These are phyloP conservation scores for Paragyromitra xinjiangensis DNA, from an alignment of 495 filamentous ascomycete genomes.

Conservation along the genomic window DNA sequence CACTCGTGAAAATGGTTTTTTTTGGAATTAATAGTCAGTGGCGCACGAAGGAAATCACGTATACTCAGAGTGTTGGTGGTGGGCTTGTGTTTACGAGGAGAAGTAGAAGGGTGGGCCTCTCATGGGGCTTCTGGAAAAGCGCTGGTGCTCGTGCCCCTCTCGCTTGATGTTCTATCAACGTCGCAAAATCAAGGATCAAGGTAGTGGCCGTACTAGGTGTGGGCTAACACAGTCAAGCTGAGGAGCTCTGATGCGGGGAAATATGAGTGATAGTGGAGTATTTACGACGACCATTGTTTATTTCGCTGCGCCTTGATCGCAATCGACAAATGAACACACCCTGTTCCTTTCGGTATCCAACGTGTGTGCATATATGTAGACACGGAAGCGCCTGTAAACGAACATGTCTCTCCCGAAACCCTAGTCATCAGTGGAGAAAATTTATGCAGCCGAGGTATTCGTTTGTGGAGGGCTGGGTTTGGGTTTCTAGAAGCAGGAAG, in stretches of 20 bases:
- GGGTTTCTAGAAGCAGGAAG: slow-evolving; percentile 40
- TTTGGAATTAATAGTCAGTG: slow-evolving; percentile 17
- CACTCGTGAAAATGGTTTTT: slow-evolving; percentile 2
- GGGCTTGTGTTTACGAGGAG: neutral
- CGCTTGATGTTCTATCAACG: slow-evolving; percentile 41
- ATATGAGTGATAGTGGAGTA: slow-evolving; percentile 4
- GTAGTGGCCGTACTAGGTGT: slow-evolving; percentile 22
- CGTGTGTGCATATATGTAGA: slow-evolving; percentile 21
- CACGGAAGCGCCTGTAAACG: slow-evolving; percentile 24
- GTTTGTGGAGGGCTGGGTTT: slow-evolving; percentile 15
- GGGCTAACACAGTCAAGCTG: slow-evolving; percentile 4
- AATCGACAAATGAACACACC: slow-evolving; percentile 9
- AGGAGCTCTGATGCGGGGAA: slow-evolving; percentile 33
- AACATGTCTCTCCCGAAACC: slow-evolving; percentile 13
- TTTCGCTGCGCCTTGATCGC: slow-evolving; percentile 15
- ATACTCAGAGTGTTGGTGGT: neutral
- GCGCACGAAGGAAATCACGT: slow-evolving; percentile 10
- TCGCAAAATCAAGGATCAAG: slow-evolving; percentile 47
- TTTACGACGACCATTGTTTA: slow-evolving; percentile 10
- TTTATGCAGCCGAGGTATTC: slow-evolving; percentile 15
- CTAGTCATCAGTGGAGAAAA: slow-evolving; percentile 13
- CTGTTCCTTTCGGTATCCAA: neutral
- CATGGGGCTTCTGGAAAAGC: slow-evolving; percentile 38
- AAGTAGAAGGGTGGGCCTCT: neutral
- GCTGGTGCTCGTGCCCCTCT: slow-evolving; percentile 32